Conservation (phyloP, 257 asterid species). For the Cinchona pubescens region DNA sequence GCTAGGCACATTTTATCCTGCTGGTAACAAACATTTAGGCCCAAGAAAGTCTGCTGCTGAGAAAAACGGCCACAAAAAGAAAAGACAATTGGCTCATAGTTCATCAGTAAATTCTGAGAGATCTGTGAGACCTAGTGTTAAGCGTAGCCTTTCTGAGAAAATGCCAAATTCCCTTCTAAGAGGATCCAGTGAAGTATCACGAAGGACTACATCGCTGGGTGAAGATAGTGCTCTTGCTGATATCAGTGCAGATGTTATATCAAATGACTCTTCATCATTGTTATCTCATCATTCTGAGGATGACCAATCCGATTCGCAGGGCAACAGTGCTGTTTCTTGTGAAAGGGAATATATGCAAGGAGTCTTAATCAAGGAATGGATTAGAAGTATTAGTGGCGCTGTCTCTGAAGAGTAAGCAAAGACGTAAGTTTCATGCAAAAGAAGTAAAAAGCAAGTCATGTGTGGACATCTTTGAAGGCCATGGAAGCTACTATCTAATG, state of each 20-base stretch:
- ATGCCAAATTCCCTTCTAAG: conserved; percentile 44
- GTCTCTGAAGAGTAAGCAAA: conserved; percentile 51
- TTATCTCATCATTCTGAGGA: conserved; percentile 45
- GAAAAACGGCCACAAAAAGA: conserved; percentile 41
- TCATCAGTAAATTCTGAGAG: conserved; percentile 41
- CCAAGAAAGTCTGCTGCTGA: conserved; percentile 37
- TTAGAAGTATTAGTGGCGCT: conserved; percentile 43
- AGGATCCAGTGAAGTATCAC: conserved; percentile 48
- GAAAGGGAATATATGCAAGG: conserved; percentile 99
- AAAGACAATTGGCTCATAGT: conserved; percentile 38
- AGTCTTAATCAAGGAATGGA: conserved; percentile 75
- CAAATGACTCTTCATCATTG: conserved; percentile 42
- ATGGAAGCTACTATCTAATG: conserved; percentile 76
- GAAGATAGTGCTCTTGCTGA: conserved; percentile 38
- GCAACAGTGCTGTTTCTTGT: conserved; percentile 45
- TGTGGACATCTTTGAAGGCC: conserved; percentile 56
- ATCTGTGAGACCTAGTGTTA: conserved; percentile 39
- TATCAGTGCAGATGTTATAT: conserved; percentile 33
- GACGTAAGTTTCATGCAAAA: conserved; percentile 49
- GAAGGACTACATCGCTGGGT: conserved; percentile 31
- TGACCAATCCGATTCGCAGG: conserved; percentile 46
- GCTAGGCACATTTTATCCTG: conserved; percentile 78
- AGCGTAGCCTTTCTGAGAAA: conserved; percentile 59
- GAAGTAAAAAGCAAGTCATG: conserved; percentile 50
- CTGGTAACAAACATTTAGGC: conserved; percentile 46